Evolutionary conservation across 2,329 filamentous ascomycete genomes (phyloP), one percentile per base, ranked within the genome.

Genomic region (Nemania sp.): DNA sequence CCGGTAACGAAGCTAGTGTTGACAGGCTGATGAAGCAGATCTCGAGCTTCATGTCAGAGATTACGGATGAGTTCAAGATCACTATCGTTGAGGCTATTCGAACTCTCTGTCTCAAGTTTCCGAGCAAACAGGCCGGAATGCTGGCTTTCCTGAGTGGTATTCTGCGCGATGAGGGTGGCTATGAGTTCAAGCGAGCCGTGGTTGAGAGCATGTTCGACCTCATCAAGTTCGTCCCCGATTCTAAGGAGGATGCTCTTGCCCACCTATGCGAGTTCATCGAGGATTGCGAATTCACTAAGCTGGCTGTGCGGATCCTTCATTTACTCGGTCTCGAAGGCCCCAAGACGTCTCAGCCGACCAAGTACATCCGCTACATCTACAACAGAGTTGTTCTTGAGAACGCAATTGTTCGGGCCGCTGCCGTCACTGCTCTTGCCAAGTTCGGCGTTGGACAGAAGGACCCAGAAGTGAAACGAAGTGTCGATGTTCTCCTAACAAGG

Each of bases 121-220:
- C 94, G 28, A 92, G 84, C 77, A 99, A 99, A 77, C 94, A 99
- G 75, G 93, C 93, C 41, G 92, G 91, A 59, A 97, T 99, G 92
- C 86, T 99, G 47, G 86, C 90, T 45, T 99, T 99, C 84, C 83
- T 99, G 42, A 96, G 93, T 68, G 90, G 92, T n/a, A 96, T 97
- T 54, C 79, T 99, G 47, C 86, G 94, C 23, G 94, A 99, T 65
- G 94, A 99, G 75, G 94, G 94, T 64, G 94, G 94, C 52, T 99
- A 96, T 72, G 94, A 97, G 58, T 99, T 99, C 77, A 99, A 99
- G 84, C 88, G 91, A 52, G 89, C 91, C 47, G 93, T 99, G 9
- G 93, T 99, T 17, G 94, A 99, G 78, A 96, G 91, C 80, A 97
- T 99, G 86, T 97, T 99, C 69, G 94, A 99, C 67, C 78, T 99